phyloP scores from a whole-genome alignment of 805 yeast species.

The Nakazawaea wickerhamii region DNA sequence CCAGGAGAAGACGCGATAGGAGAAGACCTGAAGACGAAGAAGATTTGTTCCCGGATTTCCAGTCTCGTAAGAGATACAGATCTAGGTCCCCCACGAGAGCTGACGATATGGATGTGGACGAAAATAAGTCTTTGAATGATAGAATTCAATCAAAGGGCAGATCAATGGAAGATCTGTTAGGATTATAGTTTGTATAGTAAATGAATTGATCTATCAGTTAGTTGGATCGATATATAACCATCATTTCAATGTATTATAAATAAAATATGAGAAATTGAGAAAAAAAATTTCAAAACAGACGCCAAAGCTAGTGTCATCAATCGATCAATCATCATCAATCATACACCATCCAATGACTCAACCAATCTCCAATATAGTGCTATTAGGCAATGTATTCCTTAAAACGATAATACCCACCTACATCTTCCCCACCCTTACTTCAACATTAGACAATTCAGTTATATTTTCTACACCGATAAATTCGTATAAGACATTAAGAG shows the following conservation, averaged over 20 bases:
- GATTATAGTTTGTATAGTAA: background rate
- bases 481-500: conserved; percentile 58
- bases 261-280: background rate
- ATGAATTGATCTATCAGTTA: background rate
- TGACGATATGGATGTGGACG: conserved; percentile 9
- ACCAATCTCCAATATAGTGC: conserved; percentile 11
- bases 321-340: too few relatives aligned
- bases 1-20: background rate
- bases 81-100: conserved; percentile 23
- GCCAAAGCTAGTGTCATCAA: too few relatives aligned
- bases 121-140: background rate
- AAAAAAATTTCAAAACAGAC: background rate
- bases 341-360: too few relatives aligned
- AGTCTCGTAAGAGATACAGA: conserved; percentile 16
- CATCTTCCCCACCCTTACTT: conserved; percentile 24
- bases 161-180: conserved; percentile 10
- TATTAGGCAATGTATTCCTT: conserved; percentile 21
- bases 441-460: conserved; percentile 42
- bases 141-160: conserved; percentile 10
- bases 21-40: conserved; percentile 18
- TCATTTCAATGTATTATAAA: background rate
- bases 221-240: too few relatives aligned
- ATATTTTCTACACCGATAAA: conserved; percentile 71
- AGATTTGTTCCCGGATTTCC: conserved; percentile 32
- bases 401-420: conserved; percentile 23